Base-by-base conservation (phyloP, 139 green algal species). In the Nannochloris sp. region DNA sequence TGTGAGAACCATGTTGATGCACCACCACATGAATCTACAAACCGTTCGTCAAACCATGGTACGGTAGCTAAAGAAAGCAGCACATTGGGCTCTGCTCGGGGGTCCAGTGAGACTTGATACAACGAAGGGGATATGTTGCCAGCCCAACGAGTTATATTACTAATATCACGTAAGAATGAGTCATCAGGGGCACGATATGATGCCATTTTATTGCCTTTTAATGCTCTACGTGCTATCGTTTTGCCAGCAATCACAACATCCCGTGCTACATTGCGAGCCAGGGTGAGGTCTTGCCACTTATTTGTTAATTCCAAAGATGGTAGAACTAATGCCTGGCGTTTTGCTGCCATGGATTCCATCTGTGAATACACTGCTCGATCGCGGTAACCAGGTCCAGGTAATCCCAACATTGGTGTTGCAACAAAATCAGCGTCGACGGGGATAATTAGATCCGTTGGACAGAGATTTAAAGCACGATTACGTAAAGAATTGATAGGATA, bases 21-120 rank as follows among this genome's bases (percentile, higher is more conserved):
- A 32, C 56, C 56, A 4, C 19, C 30, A 32, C 56, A 23, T 32
- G 45, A n/a, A 25, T 64, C 56, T 1, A 64, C 56, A 64, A 64
- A 64, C 25, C 56, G 30, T 4, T 64, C 56, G 32, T 64, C 56
- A 48, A 64, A 64, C 56, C 56, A 64, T 1, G 56, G 56, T 24
- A 54, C 25, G 6, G 32, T 15, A n/a, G 10, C 56, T 29, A 25
- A 32, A 12, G 56, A 23, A 30, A 64, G n/a, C 25, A 64, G 25
- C 19, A 64, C 32, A 24, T 6, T 46, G 19, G 56, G 56, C 25
- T 64, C 56, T 31, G 23, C 19, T 54, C 29, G 45, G n/a, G 56
- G n/a, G 25, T 25, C 25, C 4, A 53, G 42, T n/a, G n/a, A n/a
- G 42, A 51, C 19, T 19, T 51, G 19, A 19, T 51, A 51, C 42